Evolutionary conservation across 352 stramenopile species (phyloP).

Genomic region (Globisporangium spinosum): DNA sequence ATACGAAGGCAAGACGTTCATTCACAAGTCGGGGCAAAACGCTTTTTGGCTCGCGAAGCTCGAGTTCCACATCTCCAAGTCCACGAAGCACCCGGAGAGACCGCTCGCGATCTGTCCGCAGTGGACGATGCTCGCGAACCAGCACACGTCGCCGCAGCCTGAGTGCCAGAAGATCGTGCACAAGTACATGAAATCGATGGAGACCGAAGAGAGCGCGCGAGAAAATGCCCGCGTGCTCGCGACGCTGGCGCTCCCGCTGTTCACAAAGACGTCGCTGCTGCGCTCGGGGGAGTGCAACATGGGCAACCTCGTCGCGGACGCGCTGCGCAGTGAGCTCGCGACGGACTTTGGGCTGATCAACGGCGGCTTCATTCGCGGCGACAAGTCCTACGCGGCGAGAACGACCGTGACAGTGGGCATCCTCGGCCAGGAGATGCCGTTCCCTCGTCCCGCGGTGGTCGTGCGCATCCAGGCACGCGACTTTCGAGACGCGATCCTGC

Average conservation of each 20-base stretch:
- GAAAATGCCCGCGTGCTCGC: conserved; percentile 50
- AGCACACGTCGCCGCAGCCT: conserved; percentile 45
- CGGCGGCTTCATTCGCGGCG: conserved; percentile 84
- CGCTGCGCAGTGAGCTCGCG: conserved; percentile 56
- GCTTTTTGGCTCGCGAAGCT: conserved; percentile 82
- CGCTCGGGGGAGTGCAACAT: conserved; percentile 67
- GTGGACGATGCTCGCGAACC: conserved; percentile 84
- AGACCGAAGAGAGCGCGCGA: conserved; percentile 43
- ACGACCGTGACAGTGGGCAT: conserved; percentile 69
- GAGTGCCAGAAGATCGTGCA: conserved; percentile 63
- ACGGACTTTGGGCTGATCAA: conserved; percentile 83
- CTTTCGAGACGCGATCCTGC: conserved; percentile 65
- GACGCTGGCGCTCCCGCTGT: conserved; percentile 45
- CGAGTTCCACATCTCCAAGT: conserved; percentile 64
- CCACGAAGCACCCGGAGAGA: conserved; percentile 31
- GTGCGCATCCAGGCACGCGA: conserved; percentile 62
- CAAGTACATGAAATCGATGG: conserved; percentile 65
- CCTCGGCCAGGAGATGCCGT: conserved; percentile 86
- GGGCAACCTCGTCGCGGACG: conserved; percentile 81
- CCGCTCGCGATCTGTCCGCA: conserved; percentile 50
- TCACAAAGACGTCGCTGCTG: conserved; percentile 69
- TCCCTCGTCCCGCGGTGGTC: conserved; percentile 59
- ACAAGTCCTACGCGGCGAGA: conserved; percentile 70
- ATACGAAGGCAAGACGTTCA: conserved; percentile 76
- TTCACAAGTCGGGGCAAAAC: conserved; percentile 90